A percentile compares a stretch with the other conserved stretches of the same genome.
phyloP scores from a whole-genome alignment of 148 eudicot species.

The Cornus controversa region DNA sequence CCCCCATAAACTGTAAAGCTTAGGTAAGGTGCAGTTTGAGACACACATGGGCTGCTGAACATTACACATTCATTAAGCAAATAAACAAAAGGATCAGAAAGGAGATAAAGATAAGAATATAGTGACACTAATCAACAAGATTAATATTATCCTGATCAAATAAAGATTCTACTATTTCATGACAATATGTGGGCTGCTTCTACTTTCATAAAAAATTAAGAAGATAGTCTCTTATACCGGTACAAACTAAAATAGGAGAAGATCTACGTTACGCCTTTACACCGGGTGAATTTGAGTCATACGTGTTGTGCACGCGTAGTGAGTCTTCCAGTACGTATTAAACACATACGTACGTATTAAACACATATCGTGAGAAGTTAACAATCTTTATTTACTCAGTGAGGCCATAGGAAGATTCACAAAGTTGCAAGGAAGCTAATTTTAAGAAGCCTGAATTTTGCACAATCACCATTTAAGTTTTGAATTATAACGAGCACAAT shows the following conservation, averaged over 20 bases:
- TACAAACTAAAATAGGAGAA: not conserved
- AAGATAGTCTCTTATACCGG: not conserved
- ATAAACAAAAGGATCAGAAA: not conserved
- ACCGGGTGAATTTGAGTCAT: too few species aligned
- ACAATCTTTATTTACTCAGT: not conserved
- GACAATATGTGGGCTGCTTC: not conserved
- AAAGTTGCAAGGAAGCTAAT: too few species aligned
- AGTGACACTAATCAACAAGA: too few species aligned
- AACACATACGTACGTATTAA: too few species aligned
- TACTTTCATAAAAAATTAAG: not conserved
- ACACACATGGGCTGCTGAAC: not conserved
- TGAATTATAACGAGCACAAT: not conserved
- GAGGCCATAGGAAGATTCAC: not conserved
- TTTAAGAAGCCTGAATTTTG: not conserved
- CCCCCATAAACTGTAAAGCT: not conserved
- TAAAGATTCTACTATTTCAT: not conserved
- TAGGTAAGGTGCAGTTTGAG: not conserved
- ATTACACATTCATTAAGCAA: not conserved
- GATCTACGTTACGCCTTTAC: too few species aligned
- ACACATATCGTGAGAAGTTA: not conserved
- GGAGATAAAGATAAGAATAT: too few species aligned
- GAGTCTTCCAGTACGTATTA: too few species aligned
- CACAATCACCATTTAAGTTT: not conserved
- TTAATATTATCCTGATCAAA: not conserved
- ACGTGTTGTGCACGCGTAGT: too few species aligned